These are phyloP conservation scores for Hypoxylon cercidicola DNA, from an alignment of 495 filamentous ascomycete species.

Conservation along the genomic window DNA sequence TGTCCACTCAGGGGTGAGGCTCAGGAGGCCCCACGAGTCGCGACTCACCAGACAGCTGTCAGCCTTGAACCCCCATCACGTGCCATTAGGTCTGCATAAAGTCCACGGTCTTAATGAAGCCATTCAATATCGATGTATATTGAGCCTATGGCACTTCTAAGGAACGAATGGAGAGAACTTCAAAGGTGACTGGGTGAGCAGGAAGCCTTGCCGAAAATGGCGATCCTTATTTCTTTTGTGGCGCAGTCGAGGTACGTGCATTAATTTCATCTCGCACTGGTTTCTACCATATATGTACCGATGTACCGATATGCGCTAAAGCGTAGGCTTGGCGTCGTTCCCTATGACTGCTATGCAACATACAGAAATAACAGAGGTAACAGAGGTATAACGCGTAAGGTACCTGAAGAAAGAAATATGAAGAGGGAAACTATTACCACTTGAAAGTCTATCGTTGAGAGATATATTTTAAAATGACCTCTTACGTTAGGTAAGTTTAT, in stretches of 20 bases:
- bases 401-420: too few species aligned
- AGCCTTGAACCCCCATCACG: constrained; percentile 50
- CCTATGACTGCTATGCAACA: too few species aligned
- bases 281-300: too few species aligned
- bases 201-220: constrained; percentile 27
- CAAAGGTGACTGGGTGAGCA: constrained; percentile 16
- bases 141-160: constrained; percentile 19
- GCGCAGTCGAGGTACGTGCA: constrained; percentile 22
- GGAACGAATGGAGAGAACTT: constrained; percentile 11
- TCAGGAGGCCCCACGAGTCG: neutral
- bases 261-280: neutral
- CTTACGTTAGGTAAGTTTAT: too few species aligned
- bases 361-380: too few species aligned
- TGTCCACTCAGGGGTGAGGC: neutral
- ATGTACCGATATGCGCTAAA: too few species aligned
- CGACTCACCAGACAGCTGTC: constrained; percentile 54
- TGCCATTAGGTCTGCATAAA: constrained; percentile 46
- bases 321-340: too few species aligned
- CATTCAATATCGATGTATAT: constrained; percentile 29
- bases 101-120: constrained; percentile 27
- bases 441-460: too few species aligned
- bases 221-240: constrained; percentile 39
- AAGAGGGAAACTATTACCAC: too few species aligned
- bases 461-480: too few species aligned
- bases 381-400: too few species aligned